Conservation (phyloP, 2,329 filamentous ascomycete genomes). For the Hypoxylon sp. region DNA sequence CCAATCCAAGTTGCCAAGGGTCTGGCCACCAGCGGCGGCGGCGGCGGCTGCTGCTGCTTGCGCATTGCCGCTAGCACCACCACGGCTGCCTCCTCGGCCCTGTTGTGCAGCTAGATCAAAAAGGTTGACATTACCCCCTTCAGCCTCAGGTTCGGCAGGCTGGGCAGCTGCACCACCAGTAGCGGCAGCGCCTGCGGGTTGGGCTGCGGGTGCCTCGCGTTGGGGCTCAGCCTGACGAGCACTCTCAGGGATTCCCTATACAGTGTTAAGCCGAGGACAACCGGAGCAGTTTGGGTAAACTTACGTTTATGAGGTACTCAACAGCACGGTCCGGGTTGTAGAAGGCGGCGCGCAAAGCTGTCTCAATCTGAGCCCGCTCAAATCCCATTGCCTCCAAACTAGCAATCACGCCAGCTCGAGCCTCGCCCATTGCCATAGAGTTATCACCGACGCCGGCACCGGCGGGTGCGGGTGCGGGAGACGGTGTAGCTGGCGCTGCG, state of each 20-base stretch:
- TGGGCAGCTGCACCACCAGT: constrained; percentile 60
- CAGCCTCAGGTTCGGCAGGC: constrained; percentile 59
- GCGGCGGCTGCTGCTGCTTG: constrained; percentile 59
- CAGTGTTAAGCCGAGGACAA: constrained; percentile 12
- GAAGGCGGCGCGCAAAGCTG: constrained; percentile 95
- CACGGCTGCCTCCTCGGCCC: constrained; percentile 63
- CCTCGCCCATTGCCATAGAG: constrained; percentile 86
- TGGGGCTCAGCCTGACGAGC: constrained; percentile 79
- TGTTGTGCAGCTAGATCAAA: constrained; percentile 93
- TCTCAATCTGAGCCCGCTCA: constrained; percentile 86
- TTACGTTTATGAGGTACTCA: constrained; percentile 90
- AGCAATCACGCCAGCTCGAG: constrained; percentile 84
- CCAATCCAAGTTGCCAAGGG: constrained; percentile 88
- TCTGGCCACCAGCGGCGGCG: constrained; percentile 62
- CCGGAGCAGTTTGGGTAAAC: constrained; percentile 52
- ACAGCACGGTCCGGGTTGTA: constrained; percentile 98
- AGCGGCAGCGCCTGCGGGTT: constrained; percentile 60
- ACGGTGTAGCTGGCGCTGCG: constrained; percentile 66
- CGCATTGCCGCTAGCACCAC: constrained; percentile 60
- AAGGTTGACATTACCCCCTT: constrained; percentile 80
- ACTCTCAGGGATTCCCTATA: constrained; percentile 86
- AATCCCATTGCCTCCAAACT: constrained; percentile 99
- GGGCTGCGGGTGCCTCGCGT: constrained; percentile 52
- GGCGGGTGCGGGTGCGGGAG: constrained; percentile 68
- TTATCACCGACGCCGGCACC: constrained; percentile 75